A percentile compares a stretch with the other conserved stretches of the same genome.
phyloP scores from a whole-genome alignment of 768 basidiomycete species.

The Heimioporus sp. region DNA sequence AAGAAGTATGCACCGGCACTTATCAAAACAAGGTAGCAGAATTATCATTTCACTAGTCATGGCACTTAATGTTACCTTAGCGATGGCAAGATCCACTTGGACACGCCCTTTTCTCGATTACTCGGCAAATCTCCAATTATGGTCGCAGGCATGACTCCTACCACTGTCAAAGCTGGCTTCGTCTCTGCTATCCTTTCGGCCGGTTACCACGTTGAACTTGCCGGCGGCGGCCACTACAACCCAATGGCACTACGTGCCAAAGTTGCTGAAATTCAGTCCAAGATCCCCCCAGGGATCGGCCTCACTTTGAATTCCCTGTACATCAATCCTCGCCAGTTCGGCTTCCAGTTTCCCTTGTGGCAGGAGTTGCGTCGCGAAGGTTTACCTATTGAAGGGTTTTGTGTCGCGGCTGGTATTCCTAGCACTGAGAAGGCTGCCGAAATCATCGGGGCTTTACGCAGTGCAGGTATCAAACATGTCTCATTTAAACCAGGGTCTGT shows the following conservation, averaged over 20 bases:
- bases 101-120: conserved; percentile 95
- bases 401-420: conserved; percentile 96
- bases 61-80: conserved; percentile 36
- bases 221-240: conserved; percentile 98
- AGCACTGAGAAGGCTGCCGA: conserved; percentile 96
- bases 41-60: neutral
- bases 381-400: conserved; percentile 96
- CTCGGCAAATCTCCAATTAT: conserved; percentile 97
- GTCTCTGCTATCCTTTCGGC: conserved; percentile 91
- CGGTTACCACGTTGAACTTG: conserved; percentile 95
- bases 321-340: conserved; percentile 97
- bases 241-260: conserved; percentile 84
- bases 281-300: conserved; percentile 85
- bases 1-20: conserved; percentile 84
- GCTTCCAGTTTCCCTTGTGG: conserved; percentile 97
- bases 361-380: conserved; percentile 96
- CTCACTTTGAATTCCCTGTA: conserved; percentile 94
- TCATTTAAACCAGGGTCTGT: conserved; percentile 98
- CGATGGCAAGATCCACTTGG: conserved; percentile 89
- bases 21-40: conserved; percentile 80
- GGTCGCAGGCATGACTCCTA: conserved; percentile 99
- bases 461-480: conserved; percentile 91
- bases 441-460: conserved; percentile 82
- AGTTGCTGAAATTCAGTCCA: conserved; percentile 86
- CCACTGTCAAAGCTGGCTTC: conserved; percentile 93